Evolutionary conservation across 306 rosid species (phyloP), one percentile per base, ranked within the genome.

Genomic region (Vigna hirtella): DNA sequence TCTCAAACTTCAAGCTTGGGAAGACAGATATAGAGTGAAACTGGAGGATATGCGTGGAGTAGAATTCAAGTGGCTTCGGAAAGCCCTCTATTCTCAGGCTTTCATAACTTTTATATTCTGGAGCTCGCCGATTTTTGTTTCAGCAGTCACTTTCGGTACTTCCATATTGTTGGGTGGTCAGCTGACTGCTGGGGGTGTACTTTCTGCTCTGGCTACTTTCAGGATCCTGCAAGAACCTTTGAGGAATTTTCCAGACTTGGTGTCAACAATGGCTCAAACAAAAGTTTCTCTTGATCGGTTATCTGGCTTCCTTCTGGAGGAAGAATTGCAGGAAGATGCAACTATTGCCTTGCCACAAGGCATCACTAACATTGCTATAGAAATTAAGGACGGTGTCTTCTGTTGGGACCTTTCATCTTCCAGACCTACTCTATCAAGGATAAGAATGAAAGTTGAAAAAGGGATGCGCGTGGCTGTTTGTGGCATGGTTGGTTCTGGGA

Each of bases 1-100:
- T 85, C 96, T 96, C 79, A 96, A 96, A 88, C 83, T 96, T 84
- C 97, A 96, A 93, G 99, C 98, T 80, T 96, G 97, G 99, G 99
- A 96, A 82, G 97, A 88, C 11, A 86, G 99, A 78, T 96, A 96
- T 83, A 86, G 84, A 50, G 74, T 83, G 30, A 82, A 36, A 86
- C 81, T 96, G 80, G 98, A 96, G 90, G 96, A 96, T 48, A 96
- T 96, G 98, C 93, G 98, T 1, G 87, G 91, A 40, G 96, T 93
- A 52, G 99, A 96, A 89, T 96, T 89, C 89, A 93, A 87, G 85
- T 96, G 98, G 98, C 96, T 96, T 22, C 77, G 91, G 64, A 90
- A 86, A 87, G 99, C 99, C 52, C 96, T 96, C 64, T 96, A 93
- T 79, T 96, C 99, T 17, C 99, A 96, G 79, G 98, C 99, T 79